Evolutionary conservation across 106 monocot species (phyloP).

Genomic region (Dendrobium nobile): DNA sequence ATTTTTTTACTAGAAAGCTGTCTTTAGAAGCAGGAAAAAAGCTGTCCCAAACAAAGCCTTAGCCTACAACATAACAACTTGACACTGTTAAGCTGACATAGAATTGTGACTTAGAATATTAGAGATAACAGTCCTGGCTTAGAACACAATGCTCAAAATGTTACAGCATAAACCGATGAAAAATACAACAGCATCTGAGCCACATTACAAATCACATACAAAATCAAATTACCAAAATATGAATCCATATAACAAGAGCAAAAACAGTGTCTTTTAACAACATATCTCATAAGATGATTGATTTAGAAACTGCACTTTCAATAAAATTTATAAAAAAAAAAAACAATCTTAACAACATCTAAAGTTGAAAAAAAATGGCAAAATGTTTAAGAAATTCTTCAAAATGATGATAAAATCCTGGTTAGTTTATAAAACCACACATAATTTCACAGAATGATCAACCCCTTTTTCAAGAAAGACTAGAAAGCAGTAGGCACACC

Average conservation of each 20-base stretch:
- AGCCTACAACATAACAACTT: not conserved
- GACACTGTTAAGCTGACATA: not conserved
- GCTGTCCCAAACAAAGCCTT: not conserved
- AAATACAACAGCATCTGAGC: too few species aligned
- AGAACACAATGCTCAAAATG: not conserved
- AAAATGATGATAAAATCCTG: too few species aligned
- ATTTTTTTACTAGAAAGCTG: too few species aligned
- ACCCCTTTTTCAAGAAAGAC: too few species aligned
- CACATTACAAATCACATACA: too few species aligned
- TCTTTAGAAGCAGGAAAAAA: too few species aligned
- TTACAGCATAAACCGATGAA: not conserved
- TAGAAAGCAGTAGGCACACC: too few species aligned
- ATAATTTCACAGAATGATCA: too few species aligned
- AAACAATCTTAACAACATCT: not conserved
- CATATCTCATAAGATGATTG: not conserved
- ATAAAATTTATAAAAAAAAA: not conserved
- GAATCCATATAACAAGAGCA: not conserved
- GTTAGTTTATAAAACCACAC: too few species aligned
- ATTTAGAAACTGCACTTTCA: not conserved
- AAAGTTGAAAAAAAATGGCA: not conserved
- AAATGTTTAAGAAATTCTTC: not conserved
- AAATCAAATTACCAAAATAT: too few species aligned
- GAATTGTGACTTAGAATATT: not conserved
- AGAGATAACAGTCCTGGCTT: not conserved
- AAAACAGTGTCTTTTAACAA: not conserved